phyloP scores from a whole-genome alignment of 129 eudicot genomes.

The Flaveria trinervia region DNA sequence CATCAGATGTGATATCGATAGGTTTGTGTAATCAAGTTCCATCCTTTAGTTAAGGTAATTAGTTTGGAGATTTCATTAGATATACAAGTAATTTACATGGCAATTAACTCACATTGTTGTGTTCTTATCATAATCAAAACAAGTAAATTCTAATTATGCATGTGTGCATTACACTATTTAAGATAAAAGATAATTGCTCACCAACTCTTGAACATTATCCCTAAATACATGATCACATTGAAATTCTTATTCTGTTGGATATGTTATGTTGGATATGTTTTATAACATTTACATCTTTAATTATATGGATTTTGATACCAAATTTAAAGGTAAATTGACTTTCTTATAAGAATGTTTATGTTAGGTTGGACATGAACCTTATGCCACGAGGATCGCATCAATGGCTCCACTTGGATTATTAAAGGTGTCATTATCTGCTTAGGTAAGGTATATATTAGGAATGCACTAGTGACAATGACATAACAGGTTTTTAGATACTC shows the following conservation, averaged over 20 bases:
- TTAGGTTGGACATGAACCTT: constrained; percentile 30
- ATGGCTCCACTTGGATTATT: constrained; percentile 34
- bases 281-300: background rate
- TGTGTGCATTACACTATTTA: background rate
- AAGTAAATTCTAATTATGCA: background rate
- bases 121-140: background rate
- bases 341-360: constrained; percentile 31
- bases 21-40: too few relatives aligned
- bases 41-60: too few relatives aligned
- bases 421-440: constrained; percentile 33
- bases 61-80: too few relatives aligned
- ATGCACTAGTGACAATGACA: constrained; percentile 32
- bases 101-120: background rate
- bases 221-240: background rate
- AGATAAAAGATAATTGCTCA: background rate
- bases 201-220: background rate
- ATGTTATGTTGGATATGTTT: background rate
- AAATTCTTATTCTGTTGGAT: background rate
- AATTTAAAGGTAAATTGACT: constrained; percentile 19
- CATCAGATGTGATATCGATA: too few relatives aligned
- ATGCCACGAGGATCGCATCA: constrained; percentile 50
- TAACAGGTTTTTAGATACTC: constrained; percentile 6
- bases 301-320: background rate
- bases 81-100: background rate
- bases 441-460: constrained; percentile 40